These are phyloP conservation scores for Alisma plantagoaquatica DNA, from an alignment of 106 monocot genomes.

Conservation along the genomic window DNA sequence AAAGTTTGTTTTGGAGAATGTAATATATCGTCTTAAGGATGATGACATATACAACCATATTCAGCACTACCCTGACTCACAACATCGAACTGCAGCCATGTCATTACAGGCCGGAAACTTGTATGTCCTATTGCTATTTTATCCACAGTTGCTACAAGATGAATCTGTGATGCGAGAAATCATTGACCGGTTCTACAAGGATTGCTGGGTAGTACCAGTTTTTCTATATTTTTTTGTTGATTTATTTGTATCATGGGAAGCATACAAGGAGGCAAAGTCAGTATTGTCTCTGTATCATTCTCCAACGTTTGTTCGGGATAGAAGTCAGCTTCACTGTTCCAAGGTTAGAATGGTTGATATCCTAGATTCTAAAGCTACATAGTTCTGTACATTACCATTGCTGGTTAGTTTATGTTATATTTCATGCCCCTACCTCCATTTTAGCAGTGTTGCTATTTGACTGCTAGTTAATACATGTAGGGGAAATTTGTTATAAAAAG, in stretches of 20 bases:
- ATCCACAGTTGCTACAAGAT: conserved; percentile 23
- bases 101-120: conserved; percentile 33
- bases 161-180: conserved; percentile 43
- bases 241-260: conserved; percentile 49
- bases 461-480: too few species aligned
- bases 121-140: conserved; percentile 40
- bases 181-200: conserved; percentile 50
- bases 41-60: conserved; percentile 29
- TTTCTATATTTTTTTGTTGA: conserved; percentile 43
- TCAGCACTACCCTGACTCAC: conserved; percentile 40
- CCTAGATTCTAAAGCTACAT: too few species aligned
- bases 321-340: conserved; percentile 15
- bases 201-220: conserved; percentile 51
- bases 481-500: too few species aligned
- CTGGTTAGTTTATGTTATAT: too few species aligned
- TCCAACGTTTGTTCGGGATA: conserved; percentile 27
- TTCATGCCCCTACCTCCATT: too few species aligned
- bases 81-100: conserved; percentile 33
- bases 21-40: conserved; percentile 27
- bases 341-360: conserved; percentile 16
- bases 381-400: too few species aligned
- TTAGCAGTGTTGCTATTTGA: too few species aligned
- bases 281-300: conserved; percentile 25
- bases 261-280: too few species aligned
- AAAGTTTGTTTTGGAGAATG: conserved; percentile 27